Evolutionary conservation across 768 basidiomycete genomes (phyloP), one percentile per base, ranked within the genome.

Genomic region (Suillus placidus): DNA sequence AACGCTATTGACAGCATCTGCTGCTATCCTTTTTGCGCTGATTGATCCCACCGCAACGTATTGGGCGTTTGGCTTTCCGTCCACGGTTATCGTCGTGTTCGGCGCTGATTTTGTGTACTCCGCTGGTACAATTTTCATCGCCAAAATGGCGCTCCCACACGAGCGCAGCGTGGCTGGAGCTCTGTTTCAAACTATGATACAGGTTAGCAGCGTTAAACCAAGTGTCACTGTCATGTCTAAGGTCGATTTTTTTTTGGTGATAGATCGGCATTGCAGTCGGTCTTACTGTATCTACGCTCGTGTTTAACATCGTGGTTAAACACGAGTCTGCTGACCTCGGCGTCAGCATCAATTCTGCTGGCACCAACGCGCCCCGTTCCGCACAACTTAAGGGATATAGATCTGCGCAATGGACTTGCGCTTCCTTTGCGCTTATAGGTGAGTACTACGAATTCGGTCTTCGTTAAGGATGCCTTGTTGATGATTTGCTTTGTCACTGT

Each of bases 101-200:
- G 93, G 93, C n/a, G 91, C 87, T 2, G 93, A 94, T 71, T 91
- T 94, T 67, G 86, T 91, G 3, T 93, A 87, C 70, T 79, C 92
- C 0, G 86, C 10, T 52, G 84, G 6, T 88, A 88, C 70, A 93
- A 92, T 70, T 66, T 88, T 38, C 70, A 85, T 92, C 55, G 89
- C 91, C 4, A 89, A 88, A 70, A 81, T 89, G 8, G 82, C 86
- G 2, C 73, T 82, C 1, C 87, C 87, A 3, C 82, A 89, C 64
- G 92, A 94, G 69, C 92, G 94, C 75, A 88, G 87, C 75, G 80
- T 93, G 6, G 87, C 88, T 7, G 92, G 91, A 2, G 92, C 87
- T 16, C 66, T 93, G 30, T 93, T 93, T 76, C 89, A 91, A 72
- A 92, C 92, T 1, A 87, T 94, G 84, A 88, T 84, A 8, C 89